These are phyloP conservation scores for Kalmusia sp. DNA, from an alignment of 2,329 filamentous ascomycete genomes.

Conservation along the genomic window DNA sequence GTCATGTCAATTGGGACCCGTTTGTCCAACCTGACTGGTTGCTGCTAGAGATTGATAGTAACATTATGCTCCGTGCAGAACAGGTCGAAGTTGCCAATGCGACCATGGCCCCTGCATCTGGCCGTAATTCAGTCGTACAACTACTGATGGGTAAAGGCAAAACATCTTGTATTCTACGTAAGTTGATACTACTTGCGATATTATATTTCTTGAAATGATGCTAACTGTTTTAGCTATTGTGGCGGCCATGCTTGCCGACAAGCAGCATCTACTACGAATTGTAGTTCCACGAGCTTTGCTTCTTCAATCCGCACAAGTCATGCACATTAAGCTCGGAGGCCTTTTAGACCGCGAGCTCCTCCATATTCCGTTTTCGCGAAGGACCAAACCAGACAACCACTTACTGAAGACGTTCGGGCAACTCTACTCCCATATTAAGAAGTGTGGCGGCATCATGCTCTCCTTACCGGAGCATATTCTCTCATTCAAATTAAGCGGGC, in stretches of 20 bases:
- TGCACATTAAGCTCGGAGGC: constrained; percentile 63
- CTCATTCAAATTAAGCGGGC: constrained; percentile 68
- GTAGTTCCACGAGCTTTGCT: constrained; percentile 65
- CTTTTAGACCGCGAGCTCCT: constrained; percentile 61
- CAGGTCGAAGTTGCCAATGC: constrained; percentile 69
- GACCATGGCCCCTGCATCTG: constrained; percentile 62
- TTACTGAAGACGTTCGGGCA: constrained; percentile 43
- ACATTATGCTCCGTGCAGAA: constrained; percentile 66
- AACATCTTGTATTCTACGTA: constrained; percentile 66
- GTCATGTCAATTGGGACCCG: constrained; percentile 65
- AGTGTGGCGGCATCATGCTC: constrained; percentile 62
- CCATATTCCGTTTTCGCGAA: constrained; percentile 66
- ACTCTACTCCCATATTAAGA: constrained; percentile 53
- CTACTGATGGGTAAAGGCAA: constrained; percentile 74
- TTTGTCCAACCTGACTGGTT: constrained; percentile 67
- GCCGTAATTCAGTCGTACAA: constrained; percentile 66
- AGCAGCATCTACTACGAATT: constrained; percentile 57
- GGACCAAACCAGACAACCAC: constrained; percentile 45
- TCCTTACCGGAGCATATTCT: constrained; percentile 69
- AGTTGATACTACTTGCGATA: constrained; percentile 3
- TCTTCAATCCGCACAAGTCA: constrained; percentile 63
- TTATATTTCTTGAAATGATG: not conserved
- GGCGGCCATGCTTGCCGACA: constrained; percentile 52
- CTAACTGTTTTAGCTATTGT: constrained; percentile 58
- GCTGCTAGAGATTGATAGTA: constrained; percentile 70